Conservation (phyloP, 192 early-diverging fungal genomes). For the Thoreauomyces humboldtii region DNA sequence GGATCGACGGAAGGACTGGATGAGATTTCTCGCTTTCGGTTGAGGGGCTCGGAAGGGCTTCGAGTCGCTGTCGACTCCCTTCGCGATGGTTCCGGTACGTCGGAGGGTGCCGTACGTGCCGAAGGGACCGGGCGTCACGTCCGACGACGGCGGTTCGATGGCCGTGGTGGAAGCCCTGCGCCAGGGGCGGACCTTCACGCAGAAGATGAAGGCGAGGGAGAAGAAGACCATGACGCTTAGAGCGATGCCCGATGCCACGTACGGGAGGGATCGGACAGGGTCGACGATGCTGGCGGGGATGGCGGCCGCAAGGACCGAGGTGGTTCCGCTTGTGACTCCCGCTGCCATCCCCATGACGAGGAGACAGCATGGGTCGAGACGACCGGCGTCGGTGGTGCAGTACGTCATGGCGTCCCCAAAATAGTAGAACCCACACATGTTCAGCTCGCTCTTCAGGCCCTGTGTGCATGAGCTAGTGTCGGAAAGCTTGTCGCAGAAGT, state of each 20-base stretch:
- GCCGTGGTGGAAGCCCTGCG: constrained; percentile 19
- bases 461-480: constrained; percentile 11
- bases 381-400: constrained; percentile 18
- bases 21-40: background rate
- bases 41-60: no score
- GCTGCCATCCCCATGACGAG: background rate
- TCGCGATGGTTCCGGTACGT: no score
- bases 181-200: constrained; percentile 25
- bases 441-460: constrained; percentile 23
- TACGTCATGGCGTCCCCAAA: constrained; percentile 11
- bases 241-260: constrained; percentile 31
- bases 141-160: constrained; percentile 16
- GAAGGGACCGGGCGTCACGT: constrained; percentile 12
- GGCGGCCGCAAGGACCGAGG: background rate
- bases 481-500: constrained; percentile 23
- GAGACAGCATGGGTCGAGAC: constrained; percentile 7
- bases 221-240: constrained; percentile 26
- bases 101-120: background rate
- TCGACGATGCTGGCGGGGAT: background rate
- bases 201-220: constrained; percentile 20
- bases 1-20: constrained; percentile 15
- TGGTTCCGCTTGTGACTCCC: no score
- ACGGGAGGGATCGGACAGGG: constrained; percentile 23
- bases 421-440: constrained; percentile 21
- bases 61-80: constrained; percentile 3